A percentile compares a stretch with the other conserved stretches of the same genome.
phyloP scores from a whole-genome alignment of 2,329 filamentous ascomycete genomes.

The Drechslerella stenobrocha region DNA sequence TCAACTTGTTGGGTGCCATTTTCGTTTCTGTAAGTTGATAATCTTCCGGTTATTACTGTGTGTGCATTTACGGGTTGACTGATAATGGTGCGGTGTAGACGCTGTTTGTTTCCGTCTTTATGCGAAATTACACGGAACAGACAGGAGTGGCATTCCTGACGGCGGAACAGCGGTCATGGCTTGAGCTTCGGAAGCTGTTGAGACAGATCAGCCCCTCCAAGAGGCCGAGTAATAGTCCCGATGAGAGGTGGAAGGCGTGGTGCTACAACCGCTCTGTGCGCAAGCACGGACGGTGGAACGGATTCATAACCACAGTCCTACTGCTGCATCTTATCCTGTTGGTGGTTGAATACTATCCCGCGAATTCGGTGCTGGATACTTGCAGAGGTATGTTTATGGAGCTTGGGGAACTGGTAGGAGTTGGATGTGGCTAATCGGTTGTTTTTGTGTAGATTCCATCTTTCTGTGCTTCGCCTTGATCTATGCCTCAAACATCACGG shows the following conservation, averaged over 20 bases:
- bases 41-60: not conserved
- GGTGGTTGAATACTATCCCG: conserved; percentile 80
- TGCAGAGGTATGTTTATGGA: conserved; percentile 60
- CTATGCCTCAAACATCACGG: conserved; percentile 78
- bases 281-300: conserved; percentile 91
- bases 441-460: conserved; percentile 56
- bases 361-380: conserved; percentile 70
- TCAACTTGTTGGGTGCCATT: conserved; percentile 93
- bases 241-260: conserved; percentile 82
- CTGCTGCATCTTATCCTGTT: conserved; percentile 81
- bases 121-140: conserved; percentile 99
- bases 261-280: conserved; percentile 92
- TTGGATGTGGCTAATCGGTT: not conserved
- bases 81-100: conserved; percentile 59
- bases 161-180: conserved; percentile 92
- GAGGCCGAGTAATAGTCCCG: conserved; percentile 76
- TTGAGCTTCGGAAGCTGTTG: conserved; percentile 87
- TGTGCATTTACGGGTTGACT: not conserved
- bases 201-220: conserved; percentile 94
- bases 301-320: conserved; percentile 75
- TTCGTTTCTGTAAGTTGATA: conserved; percentile 69
- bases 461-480: conserved; percentile 81
- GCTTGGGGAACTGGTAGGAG: conserved; percentile 23
- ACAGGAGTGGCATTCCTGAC: conserved; percentile 96
- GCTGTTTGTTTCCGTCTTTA: conserved; percentile 97